phyloP scores from a whole-genome alignment of 495 filamentous ascomycete species.

The Sabuloglossum arenarium region DNA sequence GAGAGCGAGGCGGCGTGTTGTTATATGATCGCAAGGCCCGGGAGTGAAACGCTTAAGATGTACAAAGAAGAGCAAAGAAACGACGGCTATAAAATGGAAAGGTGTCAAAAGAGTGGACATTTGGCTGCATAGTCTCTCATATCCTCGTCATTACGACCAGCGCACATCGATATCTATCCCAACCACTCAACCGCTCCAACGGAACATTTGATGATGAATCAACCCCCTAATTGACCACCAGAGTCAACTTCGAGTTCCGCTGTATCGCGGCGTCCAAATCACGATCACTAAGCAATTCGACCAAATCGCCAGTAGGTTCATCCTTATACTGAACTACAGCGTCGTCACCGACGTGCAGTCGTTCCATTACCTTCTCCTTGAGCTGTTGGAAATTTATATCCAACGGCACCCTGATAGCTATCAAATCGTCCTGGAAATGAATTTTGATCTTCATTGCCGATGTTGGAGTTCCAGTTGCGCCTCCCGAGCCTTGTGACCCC shows the following conservation, averaged over 20 bases:
- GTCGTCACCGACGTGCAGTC: slow-evolving; percentile 45
- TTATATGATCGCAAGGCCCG: neutral
- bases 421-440: slow-evolving; percentile 73
- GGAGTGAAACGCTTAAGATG: neutral
- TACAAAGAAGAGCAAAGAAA: neutral
- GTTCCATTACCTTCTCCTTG: slow-evolving; percentile 58
- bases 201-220: neutral
- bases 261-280: slow-evolving; percentile 64
- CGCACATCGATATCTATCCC: neutral
- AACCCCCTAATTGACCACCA: slow-evolving; percentile 16
- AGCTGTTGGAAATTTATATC: slow-evolving; percentile 62
- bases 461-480: slow-evolving; percentile 11
- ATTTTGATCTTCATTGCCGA: slow-evolving; percentile 77
- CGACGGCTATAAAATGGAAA: neutral
- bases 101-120: neutral
- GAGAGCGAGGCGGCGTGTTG: neutral
- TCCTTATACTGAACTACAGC: slow-evolving; percentile 74
- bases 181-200: neutral
- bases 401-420: slow-evolving; percentile 69
- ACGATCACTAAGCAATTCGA: slow-evolving; percentile 51
- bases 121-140: neutral
- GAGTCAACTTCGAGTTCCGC: slow-evolving; percentile 67
- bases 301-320: slow-evolving; percentile 52
- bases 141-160: slow-evolving; percentile 1
- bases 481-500: slow-evolving; percentile 27